Evolutionary conservation across 768 basidiomycete species (phyloP), one percentile per base, ranked within the genome.

Genomic region (Chalciporus sphaerocephalus): DNA sequence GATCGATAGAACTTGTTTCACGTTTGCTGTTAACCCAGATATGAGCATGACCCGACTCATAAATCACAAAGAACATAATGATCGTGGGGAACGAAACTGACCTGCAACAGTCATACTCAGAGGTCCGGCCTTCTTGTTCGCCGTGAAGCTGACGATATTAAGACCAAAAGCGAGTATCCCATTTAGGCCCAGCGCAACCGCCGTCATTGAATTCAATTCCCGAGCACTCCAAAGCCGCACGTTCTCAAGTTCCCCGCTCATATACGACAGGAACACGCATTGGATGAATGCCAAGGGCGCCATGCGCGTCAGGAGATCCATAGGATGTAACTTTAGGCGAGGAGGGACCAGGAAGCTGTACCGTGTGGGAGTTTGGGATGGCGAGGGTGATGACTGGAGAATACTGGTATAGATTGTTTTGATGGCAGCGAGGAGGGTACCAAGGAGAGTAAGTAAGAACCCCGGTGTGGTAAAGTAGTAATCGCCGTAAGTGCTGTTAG

Each of bases 341-440:
- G 64, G 62, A 32, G 48, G 72, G 55, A 46, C 53, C 56, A 56
- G 18, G 57, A 48, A 52, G 48, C 50, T 60, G 40, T 53, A 51
- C 13, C 44, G 37, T 12, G 53, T 37, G 34, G 52, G 28, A 8
- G 55, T 7, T 24, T 53, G 53, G 12, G 56, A 45, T 23, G 50
- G 56, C 20, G 61, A 51, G 13, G 56, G 54, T 5, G 70, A 59
- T n/a, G 76, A 71, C 59, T 85, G 87, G 1, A 86, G 80, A 51
- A 87, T 68, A 62, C 93, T 90, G 10, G 95, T 97, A 53, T 85
- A 80, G 36, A 97, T 85, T 0, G 95, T 96, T 66, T 98, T 98
- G 43, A 96, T 69, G 7, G 96, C 87, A 5, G 96, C 96, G 28
- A 99, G 79, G 42, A 95, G 62, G 0, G 95, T 92, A 35, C 96